These are phyloP conservation scores for Petunia axillaris DNA, from an alignment of 257 asterid species.

Conservation along the genomic window DNA sequence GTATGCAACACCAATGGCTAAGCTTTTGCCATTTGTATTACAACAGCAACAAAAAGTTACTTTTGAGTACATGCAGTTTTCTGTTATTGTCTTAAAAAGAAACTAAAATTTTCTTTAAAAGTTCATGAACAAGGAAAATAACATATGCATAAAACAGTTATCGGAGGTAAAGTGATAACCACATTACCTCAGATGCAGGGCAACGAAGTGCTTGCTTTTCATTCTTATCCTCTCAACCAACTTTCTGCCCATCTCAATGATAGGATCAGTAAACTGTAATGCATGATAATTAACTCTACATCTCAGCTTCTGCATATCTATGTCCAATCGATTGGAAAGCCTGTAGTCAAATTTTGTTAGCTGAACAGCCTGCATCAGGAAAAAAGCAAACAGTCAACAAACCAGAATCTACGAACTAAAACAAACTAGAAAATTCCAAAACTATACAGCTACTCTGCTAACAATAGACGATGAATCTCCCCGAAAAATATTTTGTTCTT, in stretches of 20 bases:
- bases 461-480: neutral
- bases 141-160: neutral
- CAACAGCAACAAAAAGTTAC: neutral
- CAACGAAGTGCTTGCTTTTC: conserved; percentile 61
- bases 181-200: conserved; percentile 71
- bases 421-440: neutral
- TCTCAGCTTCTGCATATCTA: conserved; percentile 69
- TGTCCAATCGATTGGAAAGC: conserved; percentile 58
- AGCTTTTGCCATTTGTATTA: neutral
- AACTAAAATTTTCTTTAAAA: neutral
- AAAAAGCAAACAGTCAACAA: neutral
- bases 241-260: conserved; percentile 61
- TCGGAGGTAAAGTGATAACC: neutral
- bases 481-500: too few species aligned
- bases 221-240: conserved; percentile 63
- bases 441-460: neutral
- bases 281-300: conserved; percentile 81
- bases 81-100: neutral
- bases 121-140: conserved; percentile 10
- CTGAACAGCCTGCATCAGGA: conserved; percentile 60
- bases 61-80: neutral
- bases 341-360: conserved; percentile 77
- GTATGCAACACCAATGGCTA: neutral
- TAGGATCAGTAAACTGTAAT: conserved; percentile 65
- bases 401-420: neutral